phyloP scores from a whole-genome alignment of 2,329 filamentous ascomycete species.

The Fulvia fulva region DNA sequence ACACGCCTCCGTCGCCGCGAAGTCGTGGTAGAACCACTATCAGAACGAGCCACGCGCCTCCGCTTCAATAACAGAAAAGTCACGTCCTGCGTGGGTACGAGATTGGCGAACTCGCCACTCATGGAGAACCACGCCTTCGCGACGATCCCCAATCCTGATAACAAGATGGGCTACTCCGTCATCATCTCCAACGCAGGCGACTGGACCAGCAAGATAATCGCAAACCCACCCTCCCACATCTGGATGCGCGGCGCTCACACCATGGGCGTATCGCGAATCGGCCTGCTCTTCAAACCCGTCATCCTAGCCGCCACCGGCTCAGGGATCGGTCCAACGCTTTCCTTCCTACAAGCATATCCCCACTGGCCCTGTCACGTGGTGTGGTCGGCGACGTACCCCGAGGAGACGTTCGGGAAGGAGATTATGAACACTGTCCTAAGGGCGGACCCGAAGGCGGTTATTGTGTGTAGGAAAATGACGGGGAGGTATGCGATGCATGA shows the following conservation, averaged over 20 bases:
- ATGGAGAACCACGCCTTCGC: constrained; percentile 74
- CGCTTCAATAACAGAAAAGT: constrained; percentile 61
- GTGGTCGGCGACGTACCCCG: constrained; percentile 63
- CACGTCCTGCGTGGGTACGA: constrained; percentile 40
- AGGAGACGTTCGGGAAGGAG: constrained; percentile 57
- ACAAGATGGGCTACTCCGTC: constrained; percentile 58
- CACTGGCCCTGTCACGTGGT: constrained; percentile 56
- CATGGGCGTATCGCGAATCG: constrained; percentile 64
- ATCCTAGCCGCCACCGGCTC: constrained; percentile 69
- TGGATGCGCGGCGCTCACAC: constrained; percentile 67
- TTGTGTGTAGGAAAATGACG: constrained; percentile 61
- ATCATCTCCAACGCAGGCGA: constrained; percentile 71
- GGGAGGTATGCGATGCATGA: constrained; percentile 60
- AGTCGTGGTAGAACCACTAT: constrained; percentile 64
- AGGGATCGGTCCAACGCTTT: constrained; percentile 66
- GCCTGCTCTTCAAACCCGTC: constrained; percentile 61
- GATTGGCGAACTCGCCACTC: constrained; percentile 24
- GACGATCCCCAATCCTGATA: constrained; percentile 59
- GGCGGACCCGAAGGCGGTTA: constrained; percentile 59
- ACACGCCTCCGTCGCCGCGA: constrained; percentile 63
- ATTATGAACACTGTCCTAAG: constrained; percentile 54
- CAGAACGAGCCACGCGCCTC: constrained; percentile 66
- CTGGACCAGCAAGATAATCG: constrained; percentile 65
- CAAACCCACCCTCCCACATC: constrained; percentile 56
- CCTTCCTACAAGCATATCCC: constrained; percentile 52